A percentile compares a stretch with the other conserved stretches of the same genome.
These are phyloP conservation scores for Podospora anserina DNA, from an alignment of 495 filamentous ascomycete genomes.

Conservation along the genomic window DNA sequence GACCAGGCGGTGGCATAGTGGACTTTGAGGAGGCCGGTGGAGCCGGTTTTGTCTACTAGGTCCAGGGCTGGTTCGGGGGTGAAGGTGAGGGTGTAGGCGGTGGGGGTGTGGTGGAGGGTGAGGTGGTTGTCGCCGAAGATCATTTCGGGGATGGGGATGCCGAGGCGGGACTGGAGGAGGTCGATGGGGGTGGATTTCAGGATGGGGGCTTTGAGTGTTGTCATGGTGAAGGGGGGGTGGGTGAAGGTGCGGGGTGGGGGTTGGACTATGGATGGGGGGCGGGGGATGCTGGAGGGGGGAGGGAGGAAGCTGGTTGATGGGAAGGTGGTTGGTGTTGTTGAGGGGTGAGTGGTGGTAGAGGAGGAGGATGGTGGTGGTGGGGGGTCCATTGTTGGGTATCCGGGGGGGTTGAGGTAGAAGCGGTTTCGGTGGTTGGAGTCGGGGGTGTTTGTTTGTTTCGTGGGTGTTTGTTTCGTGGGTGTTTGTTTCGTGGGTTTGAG, in stretches of 20 bases:
- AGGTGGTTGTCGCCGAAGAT: conserved; percentile 96
- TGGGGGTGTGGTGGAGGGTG: conserved; percentile 62
- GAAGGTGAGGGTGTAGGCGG: conserved; percentile 74
- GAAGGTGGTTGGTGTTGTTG: neutral
- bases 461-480: neutral
- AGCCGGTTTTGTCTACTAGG: conserved; percentile 88
- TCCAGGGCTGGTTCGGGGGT: conserved; percentile 83
- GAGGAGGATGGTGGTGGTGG: conserved; percentile 5
- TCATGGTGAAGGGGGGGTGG: conserved; percentile 65
- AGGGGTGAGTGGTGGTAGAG: neutral
- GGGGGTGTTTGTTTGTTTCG: neutral
- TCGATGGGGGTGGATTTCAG: conserved; percentile 89
- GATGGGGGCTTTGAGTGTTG: conserved; percentile 84
- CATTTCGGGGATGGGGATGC: conserved; percentile 93
- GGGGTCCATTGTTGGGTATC: conserved; percentile 8
- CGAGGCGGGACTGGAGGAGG: conserved; percentile 69
- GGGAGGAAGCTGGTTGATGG: neutral
- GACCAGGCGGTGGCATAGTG: conserved; percentile 91
- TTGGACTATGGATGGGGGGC: neutral
- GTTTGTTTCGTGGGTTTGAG: neutral
- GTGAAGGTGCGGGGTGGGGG: conserved; percentile 42
- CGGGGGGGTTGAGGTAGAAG: neutral
- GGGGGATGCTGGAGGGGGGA: neutral
- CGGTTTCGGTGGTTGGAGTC: neutral
- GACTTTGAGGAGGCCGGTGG: conserved; percentile 75